Conservation (phyloP, 371 early-diverging fungal genomes). For the Dinochytrium kinnereticum region DNA sequence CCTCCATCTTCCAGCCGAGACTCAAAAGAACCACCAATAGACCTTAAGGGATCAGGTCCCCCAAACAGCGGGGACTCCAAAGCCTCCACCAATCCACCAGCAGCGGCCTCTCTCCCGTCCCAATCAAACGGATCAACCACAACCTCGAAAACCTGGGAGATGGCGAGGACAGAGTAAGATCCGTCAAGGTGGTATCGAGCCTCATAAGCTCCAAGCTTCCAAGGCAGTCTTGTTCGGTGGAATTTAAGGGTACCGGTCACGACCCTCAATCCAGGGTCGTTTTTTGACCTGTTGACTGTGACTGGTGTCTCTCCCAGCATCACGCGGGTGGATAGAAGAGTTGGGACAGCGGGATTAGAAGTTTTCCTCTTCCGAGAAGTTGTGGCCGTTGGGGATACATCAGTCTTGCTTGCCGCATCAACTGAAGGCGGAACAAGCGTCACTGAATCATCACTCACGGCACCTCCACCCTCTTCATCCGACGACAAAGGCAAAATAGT, state of each 20-base stretch:
- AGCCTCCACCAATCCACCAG: not conserved
- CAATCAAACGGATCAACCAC: constrained; percentile 37
- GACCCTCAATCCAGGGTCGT: constrained; percentile 34
- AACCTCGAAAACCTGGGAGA: constrained; percentile 80
- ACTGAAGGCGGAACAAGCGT: too few species aligned
- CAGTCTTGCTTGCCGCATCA: not conserved
- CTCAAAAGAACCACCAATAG: not conserved
- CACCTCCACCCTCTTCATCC: constrained; percentile 7
- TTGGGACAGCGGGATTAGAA: not conserved
- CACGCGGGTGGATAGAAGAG: not conserved
- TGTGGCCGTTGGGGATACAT: not conserved
- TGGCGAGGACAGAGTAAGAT: constrained; percentile 81
- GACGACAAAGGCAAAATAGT: not conserved
- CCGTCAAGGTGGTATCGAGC: constrained; percentile 88
- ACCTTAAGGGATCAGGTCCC: not conserved
- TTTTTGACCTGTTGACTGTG: constrained; percentile 18
- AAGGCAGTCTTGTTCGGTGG: constrained; percentile 66
- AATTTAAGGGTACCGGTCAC: constrained; percentile 45
- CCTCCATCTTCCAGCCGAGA: constrained; percentile 16
- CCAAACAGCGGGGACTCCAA: constrained; percentile 3
- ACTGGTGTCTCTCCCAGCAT: constrained; percentile 37
- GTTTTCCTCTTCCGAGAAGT: not conserved
- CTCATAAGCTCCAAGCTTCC: constrained; percentile 86
- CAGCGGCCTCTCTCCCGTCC: constrained; percentile 3
- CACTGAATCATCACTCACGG: too few species aligned